phyloP scores from a whole-genome alignment of 306 rosid species.

The Begonia fuchsioides region DNA sequence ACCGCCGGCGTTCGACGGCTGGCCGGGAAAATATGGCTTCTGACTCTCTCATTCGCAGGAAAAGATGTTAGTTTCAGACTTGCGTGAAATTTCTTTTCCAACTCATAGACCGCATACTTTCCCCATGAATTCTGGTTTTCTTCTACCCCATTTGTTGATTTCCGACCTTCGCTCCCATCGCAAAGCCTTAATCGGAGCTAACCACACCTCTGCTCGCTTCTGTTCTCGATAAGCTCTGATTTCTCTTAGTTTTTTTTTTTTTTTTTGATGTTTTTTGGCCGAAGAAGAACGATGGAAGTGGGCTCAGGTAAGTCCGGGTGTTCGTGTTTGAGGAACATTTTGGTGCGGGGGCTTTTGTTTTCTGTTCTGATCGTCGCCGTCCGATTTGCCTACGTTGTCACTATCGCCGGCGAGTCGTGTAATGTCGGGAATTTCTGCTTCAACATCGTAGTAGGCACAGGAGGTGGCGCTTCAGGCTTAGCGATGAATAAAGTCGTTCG shows the following conservation, averaged over 20 bases:
- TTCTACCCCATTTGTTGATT: conserved; percentile 11
- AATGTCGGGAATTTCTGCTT: conserved; percentile 61
- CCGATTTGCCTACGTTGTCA: conserved; percentile 69
- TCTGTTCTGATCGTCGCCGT: conserved; percentile 44
- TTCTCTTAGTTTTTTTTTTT: neutral
- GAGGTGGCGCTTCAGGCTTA: conserved; percentile 4
- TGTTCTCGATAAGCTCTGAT: conserved; percentile 41
- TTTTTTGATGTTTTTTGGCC: neutral
- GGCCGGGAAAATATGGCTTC: neutral
- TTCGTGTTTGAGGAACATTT: conserved; percentile 18
- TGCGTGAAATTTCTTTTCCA: neutral
- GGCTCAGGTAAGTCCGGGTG: conserved; percentile 27
- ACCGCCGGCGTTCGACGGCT: neutral
- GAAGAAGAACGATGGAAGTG: conserved; percentile 26
- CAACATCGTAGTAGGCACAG: conserved; percentile 22
- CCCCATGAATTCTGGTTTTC: conserved; percentile 40
- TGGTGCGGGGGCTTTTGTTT: conserved; percentile 44
- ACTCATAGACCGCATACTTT: neutral
- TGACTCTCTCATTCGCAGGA: neutral
- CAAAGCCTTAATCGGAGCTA: conserved; percentile 55
- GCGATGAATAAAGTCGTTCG: conserved; percentile 3
- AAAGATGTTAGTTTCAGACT: neutral
- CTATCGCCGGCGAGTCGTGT: conserved; percentile 77
- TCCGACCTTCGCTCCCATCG: conserved; percentile 18
- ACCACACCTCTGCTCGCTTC: conserved; percentile 87